These are phyloP conservation scores for Cystofilobasidium macerans DNA, from an alignment of 768 basidiomycete genomes.

Conservation along the genomic window DNA sequence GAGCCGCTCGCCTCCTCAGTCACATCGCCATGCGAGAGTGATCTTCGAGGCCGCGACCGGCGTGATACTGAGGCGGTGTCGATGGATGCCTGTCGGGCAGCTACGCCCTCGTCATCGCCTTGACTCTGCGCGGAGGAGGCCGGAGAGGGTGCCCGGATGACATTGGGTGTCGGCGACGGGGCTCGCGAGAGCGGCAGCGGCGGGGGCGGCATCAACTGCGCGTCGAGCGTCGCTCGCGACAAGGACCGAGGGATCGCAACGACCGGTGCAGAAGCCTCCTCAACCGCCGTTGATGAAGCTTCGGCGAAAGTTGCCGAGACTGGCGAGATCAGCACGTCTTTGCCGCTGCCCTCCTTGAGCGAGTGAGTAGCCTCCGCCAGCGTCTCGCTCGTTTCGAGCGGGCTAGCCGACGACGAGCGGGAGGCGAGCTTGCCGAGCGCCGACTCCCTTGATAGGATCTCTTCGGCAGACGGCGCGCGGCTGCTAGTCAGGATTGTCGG, in stretches of 20 bases:
- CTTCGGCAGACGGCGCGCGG: slow-evolving; percentile 11
- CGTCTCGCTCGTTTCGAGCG: not conserved
- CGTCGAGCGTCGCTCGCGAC: not conserved
- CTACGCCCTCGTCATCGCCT: not conserved
- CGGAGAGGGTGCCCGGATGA: slow-evolving; percentile 5
- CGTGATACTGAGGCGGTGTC: not conserved
- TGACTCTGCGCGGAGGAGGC: slow-evolving; percentile 13
- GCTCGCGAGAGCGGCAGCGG: not conserved
- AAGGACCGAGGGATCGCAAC: not conserved
- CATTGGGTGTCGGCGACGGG: not conserved
- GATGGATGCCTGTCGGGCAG: not conserved
- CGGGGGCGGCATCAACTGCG: slow-evolving; percentile 22
- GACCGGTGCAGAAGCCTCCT: slow-evolving; percentile 8
- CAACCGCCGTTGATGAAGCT: slow-evolving; percentile 7
- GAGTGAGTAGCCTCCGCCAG: not conserved
- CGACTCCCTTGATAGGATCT: slow-evolving; percentile 16
- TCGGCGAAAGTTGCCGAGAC: not conserved
- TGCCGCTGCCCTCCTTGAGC: slow-evolving; percentile 15
- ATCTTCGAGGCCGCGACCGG: not conserved
- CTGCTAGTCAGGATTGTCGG: not conserved
- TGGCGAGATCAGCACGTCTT: slow-evolving; percentile 9
- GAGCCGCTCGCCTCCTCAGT: not conserved
- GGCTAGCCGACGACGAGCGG: not conserved
- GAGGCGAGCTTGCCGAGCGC: slow-evolving; percentile 17
- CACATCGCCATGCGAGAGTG: not conserved